Evolutionary conservation across 2,329 filamentous ascomycete species (phyloP).

Genomic region (Pezicula carpinea): DNA sequence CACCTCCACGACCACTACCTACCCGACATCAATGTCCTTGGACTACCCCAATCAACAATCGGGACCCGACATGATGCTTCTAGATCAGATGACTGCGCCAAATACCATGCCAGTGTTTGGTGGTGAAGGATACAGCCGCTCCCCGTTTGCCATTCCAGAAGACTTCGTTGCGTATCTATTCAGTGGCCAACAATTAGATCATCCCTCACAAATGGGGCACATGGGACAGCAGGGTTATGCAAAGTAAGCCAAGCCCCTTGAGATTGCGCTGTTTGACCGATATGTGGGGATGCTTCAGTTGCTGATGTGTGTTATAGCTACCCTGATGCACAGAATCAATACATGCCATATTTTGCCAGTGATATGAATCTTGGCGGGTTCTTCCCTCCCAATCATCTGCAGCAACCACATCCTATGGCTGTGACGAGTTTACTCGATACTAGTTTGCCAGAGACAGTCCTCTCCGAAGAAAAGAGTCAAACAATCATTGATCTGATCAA

Average conservation of each 20-base stretch:
- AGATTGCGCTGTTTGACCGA: not conserved
- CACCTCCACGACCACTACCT: constrained; percentile 4
- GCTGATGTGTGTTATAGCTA: constrained; percentile 38
- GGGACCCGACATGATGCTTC: constrained; percentile 49
- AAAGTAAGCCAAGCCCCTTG: constrained; percentile 38
- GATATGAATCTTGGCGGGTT: constrained; percentile 49
- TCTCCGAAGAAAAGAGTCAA: constrained; percentile 84
- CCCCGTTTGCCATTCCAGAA: constrained; percentile 80
- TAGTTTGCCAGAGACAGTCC: constrained; percentile 69
- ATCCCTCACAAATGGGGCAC: constrained; percentile 47
- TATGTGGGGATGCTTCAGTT: not conserved
- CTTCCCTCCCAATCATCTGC: constrained; percentile 43
- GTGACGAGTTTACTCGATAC: constrained; percentile 82
- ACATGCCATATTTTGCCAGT: constrained; percentile 46
- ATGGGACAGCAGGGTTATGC: constrained; percentile 43
- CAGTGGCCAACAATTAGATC: constrained; percentile 57
- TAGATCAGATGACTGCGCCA: constrained; percentile 58
- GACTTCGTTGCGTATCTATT: constrained; percentile 85
- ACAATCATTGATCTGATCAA: constrained; percentile 80
- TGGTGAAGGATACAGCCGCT: constrained; percentile 76
- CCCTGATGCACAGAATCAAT: constrained; percentile 45
- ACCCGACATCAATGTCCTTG: constrained; percentile 24
- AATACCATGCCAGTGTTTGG: constrained; percentile 84
- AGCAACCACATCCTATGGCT: constrained; percentile 77
- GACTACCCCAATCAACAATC: constrained; percentile 29